Conservation (phyloP, 345 rosid species). For the Firmiana major region DNA sequence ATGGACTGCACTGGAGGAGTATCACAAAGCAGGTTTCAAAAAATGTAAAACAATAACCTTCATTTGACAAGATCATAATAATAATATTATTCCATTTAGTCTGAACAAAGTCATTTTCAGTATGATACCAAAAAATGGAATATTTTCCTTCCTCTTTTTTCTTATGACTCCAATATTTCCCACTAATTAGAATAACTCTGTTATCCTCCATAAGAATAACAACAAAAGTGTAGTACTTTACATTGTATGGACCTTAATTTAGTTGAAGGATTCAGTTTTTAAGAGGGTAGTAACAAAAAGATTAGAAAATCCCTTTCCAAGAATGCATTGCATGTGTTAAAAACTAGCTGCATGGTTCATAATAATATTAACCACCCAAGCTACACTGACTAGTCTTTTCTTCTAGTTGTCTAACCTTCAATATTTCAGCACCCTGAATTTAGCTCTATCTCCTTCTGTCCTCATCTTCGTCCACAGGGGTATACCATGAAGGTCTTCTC, state of each 20-base stretch:
- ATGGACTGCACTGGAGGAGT: too few relatives aligned
- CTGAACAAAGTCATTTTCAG: too few relatives aligned
- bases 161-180: not conserved
- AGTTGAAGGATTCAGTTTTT: not conserved
- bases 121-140: too few relatives aligned
- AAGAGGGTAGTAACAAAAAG: not conserved
- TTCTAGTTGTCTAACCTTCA: not conserved
- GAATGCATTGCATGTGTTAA: not conserved
- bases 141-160: too few relatives aligned
- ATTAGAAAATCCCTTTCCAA: not conserved
- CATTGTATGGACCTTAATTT: not conserved
- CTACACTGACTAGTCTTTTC: not conserved
- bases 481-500: constrained; percentile 67
- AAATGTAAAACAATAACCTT: too few relatives aligned
- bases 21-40: too few relatives aligned
- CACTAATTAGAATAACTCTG: not conserved
- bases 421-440: not conserved
- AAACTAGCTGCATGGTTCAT: not conserved
- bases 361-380: not conserved
- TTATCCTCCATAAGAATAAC: not conserved
- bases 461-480: constrained; percentile 76
- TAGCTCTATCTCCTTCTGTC: constrained; percentile 66
- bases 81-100: too few relatives aligned
- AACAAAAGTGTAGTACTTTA: not conserved
- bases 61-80: too few relatives aligned